Conservation (phyloP, 1,284 basidiomycete species). For the Puccinia polysora region DNA sequence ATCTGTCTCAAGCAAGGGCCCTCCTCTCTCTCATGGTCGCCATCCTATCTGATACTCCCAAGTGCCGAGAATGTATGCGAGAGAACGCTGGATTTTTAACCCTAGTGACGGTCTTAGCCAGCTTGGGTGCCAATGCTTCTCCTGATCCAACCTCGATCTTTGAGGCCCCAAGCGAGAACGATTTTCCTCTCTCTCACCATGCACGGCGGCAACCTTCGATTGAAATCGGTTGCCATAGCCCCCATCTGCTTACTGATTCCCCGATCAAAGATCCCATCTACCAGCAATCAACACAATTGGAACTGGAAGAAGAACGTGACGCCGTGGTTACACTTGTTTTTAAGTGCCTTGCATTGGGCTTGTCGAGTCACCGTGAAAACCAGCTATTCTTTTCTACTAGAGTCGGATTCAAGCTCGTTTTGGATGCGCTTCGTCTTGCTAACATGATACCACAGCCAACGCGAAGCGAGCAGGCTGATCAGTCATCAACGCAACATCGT, state of each 20-base stretch:
- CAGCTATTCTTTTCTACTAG: conserved; percentile 32
- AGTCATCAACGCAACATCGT: background rate
- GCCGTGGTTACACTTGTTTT: conserved; percentile 30
- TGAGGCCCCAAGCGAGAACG: background rate
- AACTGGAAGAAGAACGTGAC: conserved; percentile 35
- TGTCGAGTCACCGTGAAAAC: conserved; percentile 24
- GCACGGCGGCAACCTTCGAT: background rate
- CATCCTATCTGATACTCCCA: conserved; percentile 31
- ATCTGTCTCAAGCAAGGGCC: conserved; percentile 40
- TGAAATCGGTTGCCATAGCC: background rate
- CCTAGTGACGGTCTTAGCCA: conserved; percentile 39
- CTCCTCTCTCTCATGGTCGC: conserved; percentile 39
- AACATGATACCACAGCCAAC: conserved; percentile 7
- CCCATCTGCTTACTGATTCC: conserved; percentile 5
- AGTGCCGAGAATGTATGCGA: conserved; percentile 39
- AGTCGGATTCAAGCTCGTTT: conserved; percentile 28
- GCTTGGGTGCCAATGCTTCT: conserved; percentile 13
- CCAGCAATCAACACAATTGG: background rate
- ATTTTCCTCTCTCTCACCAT: background rate
- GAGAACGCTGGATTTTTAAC: conserved; percentile 43
- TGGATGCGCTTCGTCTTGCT: conserved; percentile 37
- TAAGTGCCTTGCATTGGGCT: conserved; percentile 34
- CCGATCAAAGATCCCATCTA: background rate
- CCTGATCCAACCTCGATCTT: conserved; percentile 7
- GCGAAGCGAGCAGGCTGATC: background rate